Percentiles rank a stretch among this genome's conserved stretches.
Conservation (phyloP, 257 asterid genomes). For the Solanum arcanum region DNA sequence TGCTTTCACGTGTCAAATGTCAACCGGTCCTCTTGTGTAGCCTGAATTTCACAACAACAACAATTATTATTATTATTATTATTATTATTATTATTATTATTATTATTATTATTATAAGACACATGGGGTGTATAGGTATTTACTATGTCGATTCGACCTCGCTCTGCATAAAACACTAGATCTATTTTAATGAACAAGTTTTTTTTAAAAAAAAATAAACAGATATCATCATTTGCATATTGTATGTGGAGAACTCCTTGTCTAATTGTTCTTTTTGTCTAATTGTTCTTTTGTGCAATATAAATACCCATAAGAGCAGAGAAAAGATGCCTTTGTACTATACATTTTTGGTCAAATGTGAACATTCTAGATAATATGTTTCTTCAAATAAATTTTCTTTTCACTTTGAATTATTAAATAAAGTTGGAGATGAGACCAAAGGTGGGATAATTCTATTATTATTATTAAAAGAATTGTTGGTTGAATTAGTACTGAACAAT, state of each 20-base stretch:
- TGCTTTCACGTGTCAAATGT: background rate
- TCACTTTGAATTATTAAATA: background rate
- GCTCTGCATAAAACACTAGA: background rate
- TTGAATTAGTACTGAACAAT: background rate
- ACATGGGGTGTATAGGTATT: background rate
- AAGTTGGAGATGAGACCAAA: background rate
- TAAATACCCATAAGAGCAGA: background rate
- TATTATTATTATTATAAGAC: background rate
- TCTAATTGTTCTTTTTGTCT: slow-evolving; percentile 16
- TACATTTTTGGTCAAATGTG: background rate
- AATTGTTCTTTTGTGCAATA: slow-evolving; percentile 18
- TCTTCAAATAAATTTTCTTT: background rate
- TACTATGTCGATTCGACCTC: too few species aligned
- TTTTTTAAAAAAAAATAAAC: too few species aligned
- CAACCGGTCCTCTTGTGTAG: background rate
- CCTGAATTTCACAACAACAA: background rate
- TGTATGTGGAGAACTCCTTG: background rate
- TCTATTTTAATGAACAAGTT: background rate
- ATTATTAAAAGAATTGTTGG: background rate
- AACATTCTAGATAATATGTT: background rate
- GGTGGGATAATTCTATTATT: background rate
- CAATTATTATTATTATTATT: too few species aligned
- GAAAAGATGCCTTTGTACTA: slow-evolving; percentile 17
- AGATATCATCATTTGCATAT: background rate
- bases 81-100: too few species aligned